A percentile compares a stretch with the other conserved stretches of the same genome.
Conservation (phyloP, 768 basidiomycete species). For the Dentipellis sp. region DNA sequence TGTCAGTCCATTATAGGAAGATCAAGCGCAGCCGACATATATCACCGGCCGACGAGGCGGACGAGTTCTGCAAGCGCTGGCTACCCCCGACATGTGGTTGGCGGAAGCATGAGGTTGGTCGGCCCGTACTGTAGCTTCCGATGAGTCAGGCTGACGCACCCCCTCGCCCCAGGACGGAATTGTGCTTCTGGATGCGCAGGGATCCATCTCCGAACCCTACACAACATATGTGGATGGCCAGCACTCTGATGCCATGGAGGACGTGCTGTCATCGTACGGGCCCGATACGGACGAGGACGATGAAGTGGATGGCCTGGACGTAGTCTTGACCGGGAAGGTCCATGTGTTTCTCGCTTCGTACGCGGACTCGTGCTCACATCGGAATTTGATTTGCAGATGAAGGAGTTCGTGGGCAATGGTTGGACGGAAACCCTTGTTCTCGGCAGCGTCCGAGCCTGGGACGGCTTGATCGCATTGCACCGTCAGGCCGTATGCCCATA, state of each 20-base stretch:
- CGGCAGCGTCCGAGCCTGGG: constrained; percentile 12
- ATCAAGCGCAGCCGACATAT: not conserved
- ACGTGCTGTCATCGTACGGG: not conserved
- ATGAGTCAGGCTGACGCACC: not conserved
- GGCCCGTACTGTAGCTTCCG: not conserved
- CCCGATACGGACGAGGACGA: not conserved
- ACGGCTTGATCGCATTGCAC: constrained; percentile 11
- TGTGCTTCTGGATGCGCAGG: not conserved
- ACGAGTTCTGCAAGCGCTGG: not conserved
- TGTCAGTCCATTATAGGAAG: no score
- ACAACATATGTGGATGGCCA: constrained; percentile 1
- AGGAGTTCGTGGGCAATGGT: not conserved
- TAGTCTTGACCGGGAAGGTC: constrained; percentile 11
- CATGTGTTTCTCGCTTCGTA: no score
- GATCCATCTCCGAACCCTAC: constrained; percentile 5
- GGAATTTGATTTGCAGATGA: constrained; percentile 1
- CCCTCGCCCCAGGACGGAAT: constrained; percentile 4
- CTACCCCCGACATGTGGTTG: not conserved
- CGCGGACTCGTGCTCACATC: no score
- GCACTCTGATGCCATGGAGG: not conserved
- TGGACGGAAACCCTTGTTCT: constrained; percentile 7
- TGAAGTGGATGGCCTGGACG: not conserved
- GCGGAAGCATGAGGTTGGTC: constrained; percentile 6
- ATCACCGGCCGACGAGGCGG: not conserved
- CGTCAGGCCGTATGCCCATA: constrained; percentile 4